These are phyloP conservation scores for Fraxinus cuspidata DNA, from an alignment of 257 asterid species.

Conservation along the genomic window DNA sequence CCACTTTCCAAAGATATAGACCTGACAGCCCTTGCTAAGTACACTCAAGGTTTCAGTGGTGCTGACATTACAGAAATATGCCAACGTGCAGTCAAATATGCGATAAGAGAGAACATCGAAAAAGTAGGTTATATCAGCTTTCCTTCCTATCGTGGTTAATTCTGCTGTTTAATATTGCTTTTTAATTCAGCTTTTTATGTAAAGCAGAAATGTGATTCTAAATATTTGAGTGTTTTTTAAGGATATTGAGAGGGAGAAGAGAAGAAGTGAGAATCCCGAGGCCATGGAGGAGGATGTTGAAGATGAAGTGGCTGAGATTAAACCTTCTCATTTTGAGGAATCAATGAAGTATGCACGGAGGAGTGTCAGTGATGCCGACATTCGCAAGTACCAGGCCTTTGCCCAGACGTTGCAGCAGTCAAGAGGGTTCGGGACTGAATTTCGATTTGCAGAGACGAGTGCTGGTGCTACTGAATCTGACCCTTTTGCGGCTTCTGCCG, in stretches of 20 bases:
- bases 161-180: no score
- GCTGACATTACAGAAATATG: slow-evolving; percentile 92
- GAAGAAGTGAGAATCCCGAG: slow-evolving; percentile 64
- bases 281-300: slow-evolving; percentile 82
- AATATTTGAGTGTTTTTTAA: slow-evolving; percentile 8
- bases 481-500: slow-evolving; percentile 56
- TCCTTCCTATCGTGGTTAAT: not conserved
- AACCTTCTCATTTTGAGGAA: slow-evolving; percentile 79
- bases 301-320: slow-evolving; percentile 72
- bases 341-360: slow-evolving; percentile 83
- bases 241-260: slow-evolving; percentile 83
- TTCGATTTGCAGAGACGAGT: slow-evolving; percentile 54
- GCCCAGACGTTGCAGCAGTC: slow-evolving; percentile 89
- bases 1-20: slow-evolving; percentile 80
- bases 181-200: not conserved
- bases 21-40: slow-evolving; percentile 76
- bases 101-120: slow-evolving; percentile 88
- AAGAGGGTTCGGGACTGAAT: slow-evolving; percentile 75
- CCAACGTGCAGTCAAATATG: slow-evolving; percentile 90
- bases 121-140: slow-evolving; percentile 43
- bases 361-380: slow-evolving; percentile 83
- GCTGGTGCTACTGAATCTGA: slow-evolving; percentile 42
- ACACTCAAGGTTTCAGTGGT: slow-evolving; percentile 91
- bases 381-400: slow-evolving; percentile 76
- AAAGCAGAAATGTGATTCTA: not conserved